Conservation (phyloP, 2,329 filamentous ascomycete species). For the Apiospora marii region DNA sequence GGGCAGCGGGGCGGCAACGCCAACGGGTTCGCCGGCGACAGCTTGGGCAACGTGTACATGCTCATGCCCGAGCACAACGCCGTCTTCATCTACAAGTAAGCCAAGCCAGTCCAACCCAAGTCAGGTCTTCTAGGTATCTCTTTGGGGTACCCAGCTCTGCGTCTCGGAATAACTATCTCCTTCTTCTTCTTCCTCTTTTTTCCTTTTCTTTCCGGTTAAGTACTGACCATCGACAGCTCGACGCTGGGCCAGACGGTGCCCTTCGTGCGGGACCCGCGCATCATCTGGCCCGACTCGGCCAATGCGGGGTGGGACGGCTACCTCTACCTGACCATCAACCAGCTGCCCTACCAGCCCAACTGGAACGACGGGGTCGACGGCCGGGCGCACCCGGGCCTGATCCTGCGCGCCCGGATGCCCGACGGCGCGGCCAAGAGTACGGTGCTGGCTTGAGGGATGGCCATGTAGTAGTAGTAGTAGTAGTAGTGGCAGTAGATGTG, state of each 20-base stretch:
- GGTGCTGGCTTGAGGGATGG: constrained; percentile 25
- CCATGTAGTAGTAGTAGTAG: too few species aligned
- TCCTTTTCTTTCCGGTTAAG: not conserved
- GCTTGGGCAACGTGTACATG: constrained; percentile 53
- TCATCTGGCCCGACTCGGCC: constrained; percentile 52
- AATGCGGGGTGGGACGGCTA: constrained; percentile 52
- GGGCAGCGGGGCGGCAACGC: constrained; percentile 53
- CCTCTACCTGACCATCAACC: constrained; percentile 58
- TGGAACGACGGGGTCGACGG: constrained; percentile 56
- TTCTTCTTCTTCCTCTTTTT: not conserved
- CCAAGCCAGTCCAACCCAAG: not conserved
- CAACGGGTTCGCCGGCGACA: constrained; percentile 54
- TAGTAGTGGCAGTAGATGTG: not conserved
- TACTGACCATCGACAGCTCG: constrained; percentile 31
- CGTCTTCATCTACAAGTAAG: constrained; percentile 51
- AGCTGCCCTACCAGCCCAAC: constrained; percentile 54
- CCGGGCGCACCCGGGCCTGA: constrained; percentile 51
- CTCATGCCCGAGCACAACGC: constrained; percentile 55
- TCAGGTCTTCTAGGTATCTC: too few species aligned
- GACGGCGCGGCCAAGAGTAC: constrained; percentile 49
- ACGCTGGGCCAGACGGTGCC: constrained; percentile 44
- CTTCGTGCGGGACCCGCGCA: constrained; percentile 51
- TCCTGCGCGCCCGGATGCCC: constrained; percentile 51
- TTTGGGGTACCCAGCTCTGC: too few species aligned
- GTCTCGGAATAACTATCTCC: not conserved